A percentile compares a stretch with the other conserved stretches of the same genome.
These are phyloP conservation scores for Suillus lakei DNA, from an alignment of 768 basidiomycete genomes.

Conservation along the genomic window DNA sequence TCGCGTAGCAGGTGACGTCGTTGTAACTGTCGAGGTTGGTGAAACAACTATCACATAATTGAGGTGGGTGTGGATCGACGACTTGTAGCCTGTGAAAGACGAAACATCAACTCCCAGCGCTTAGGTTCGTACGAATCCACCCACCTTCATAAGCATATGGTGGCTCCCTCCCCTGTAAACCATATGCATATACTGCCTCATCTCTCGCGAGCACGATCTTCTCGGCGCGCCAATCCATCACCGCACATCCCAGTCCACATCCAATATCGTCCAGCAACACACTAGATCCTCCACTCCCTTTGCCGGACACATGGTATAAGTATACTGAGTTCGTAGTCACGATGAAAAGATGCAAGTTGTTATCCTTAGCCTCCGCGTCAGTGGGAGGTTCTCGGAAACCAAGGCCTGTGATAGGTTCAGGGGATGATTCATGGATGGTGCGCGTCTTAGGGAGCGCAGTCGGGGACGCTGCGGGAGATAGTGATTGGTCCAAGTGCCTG, in stretches of 20 bases:
- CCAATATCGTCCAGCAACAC: slow-evolving; percentile 87
- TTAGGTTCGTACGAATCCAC: slow-evolving; percentile 12
- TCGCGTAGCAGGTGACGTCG: slow-evolving; percentile 58
- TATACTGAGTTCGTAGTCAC: slow-evolving; percentile 87
- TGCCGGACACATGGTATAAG: slow-evolving; percentile 74
- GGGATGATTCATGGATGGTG: slow-evolving; percentile 78
- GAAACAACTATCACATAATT: slow-evolving; percentile 92
- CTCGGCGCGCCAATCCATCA: slow-evolving; percentile 72
- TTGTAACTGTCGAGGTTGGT: slow-evolving; percentile 75
- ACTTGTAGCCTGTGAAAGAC: slow-evolving; percentile 48
- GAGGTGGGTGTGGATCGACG: slow-evolving; percentile 71
- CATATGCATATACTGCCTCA: slow-evolving; percentile 90
- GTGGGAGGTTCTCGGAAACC: slow-evolving; percentile 73
- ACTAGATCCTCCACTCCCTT: slow-evolving; percentile 67
- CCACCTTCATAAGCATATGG: slow-evolving; percentile 93
- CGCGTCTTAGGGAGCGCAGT: slow-evolving; percentile 88
- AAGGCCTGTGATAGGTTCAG: slow-evolving; percentile 92
- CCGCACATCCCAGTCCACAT: slow-evolving; percentile 81
- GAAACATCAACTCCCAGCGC: not conserved
- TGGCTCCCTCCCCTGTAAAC: slow-evolving; percentile 73
- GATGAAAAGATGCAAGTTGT: slow-evolving; percentile 74
- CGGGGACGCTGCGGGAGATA: slow-evolving; percentile 65
- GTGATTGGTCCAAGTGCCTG: slow-evolving; percentile 89
- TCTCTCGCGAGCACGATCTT: slow-evolving; percentile 85
- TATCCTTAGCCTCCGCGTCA: slow-evolving; percentile 21